Percentiles rank a stretch among this genome's conserved stretches.
Evolutionary conservation across 73 alveolate species (phyloP).

Genomic region (Tetrahymena malaccensis): DNA sequence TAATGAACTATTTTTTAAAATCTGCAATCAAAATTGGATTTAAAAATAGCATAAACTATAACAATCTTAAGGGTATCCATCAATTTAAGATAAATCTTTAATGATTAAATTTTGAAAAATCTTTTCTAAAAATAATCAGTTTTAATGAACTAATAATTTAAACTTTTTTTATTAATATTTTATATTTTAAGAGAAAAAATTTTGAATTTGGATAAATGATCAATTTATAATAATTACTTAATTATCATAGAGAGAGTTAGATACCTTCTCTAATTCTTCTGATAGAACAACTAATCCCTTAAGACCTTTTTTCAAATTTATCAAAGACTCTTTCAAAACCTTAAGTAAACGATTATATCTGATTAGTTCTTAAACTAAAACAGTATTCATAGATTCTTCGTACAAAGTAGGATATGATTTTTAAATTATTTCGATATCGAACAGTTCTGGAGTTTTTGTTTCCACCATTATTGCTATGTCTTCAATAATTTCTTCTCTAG

Average conservation of each 20-base stretch:
- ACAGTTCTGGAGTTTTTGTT: constrained; percentile 85
- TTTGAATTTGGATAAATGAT: constrained; percentile 38
- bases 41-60: too few relatives aligned
- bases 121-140: not conserved
- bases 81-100: too few relatives aligned
- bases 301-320: constrained; percentile 71
- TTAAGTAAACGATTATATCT: constrained; percentile 88
- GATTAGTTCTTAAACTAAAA: constrained; percentile 91
- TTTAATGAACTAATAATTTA: not conserved
- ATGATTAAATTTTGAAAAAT: too few relatives aligned
- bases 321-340: constrained; percentile 68
- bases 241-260: constrained; percentile 78
- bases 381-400: constrained; percentile 95
- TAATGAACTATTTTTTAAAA: too few relatives aligned
- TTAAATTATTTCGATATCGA: constrained; percentile 89
- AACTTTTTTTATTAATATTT: too few relatives aligned
- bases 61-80: too few relatives aligned
- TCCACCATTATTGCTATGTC: constrained; percentile 74
- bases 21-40: too few relatives aligned
- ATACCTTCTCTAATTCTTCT: constrained; percentile 89
- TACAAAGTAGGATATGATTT: constrained; percentile 90
- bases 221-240: constrained; percentile 81
- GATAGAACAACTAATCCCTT: constrained; percentile 93
- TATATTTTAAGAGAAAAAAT: too few relatives aligned
- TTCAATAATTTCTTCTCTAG: constrained; percentile 87